These are phyloP conservation scores for Calonectria multiphialidica DNA, from an alignment of 2,329 filamentous ascomycete genomes.

Conservation along the genomic window DNA sequence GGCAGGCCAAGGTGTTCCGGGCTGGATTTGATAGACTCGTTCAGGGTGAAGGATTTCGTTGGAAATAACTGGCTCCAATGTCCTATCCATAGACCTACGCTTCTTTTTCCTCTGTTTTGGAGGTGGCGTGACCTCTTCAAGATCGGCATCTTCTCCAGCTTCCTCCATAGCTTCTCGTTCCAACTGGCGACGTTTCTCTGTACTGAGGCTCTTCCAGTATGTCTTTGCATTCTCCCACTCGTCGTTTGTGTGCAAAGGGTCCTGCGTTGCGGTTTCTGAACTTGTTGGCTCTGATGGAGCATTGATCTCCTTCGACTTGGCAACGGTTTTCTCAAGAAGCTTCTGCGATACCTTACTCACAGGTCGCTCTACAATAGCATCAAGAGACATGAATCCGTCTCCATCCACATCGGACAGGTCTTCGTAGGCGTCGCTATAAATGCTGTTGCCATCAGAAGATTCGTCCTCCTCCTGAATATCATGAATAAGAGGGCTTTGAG, in stretches of 20 bases:
- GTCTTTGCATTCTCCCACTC: conserved; percentile 78
- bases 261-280: neutral
- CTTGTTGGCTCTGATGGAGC: conserved; percentile 7
- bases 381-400: conserved; percentile 77
- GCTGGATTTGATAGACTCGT: conserved; percentile 55
- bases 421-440: conserved; percentile 84
- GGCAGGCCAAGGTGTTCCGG: conserved; percentile 45
- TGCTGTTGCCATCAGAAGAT: conserved; percentile 64
- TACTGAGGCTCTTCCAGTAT: conserved; percentile 77
- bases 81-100: conserved; percentile 28
- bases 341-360: conserved; percentile 38
- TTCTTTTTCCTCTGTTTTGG: conserved; percentile 54
- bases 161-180: conserved; percentile 69
- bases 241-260: conserved; percentile 41
- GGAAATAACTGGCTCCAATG: conserved; percentile 17
- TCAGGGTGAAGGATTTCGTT: conserved; percentile 31
- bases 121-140: conserved; percentile 41
- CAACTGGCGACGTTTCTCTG: conserved; percentile 72
- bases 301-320: conserved; percentile 32
- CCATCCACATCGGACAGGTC: conserved; percentile 75
- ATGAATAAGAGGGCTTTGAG: conserved; percentile 44
- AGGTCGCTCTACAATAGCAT: conserved; percentile 77
- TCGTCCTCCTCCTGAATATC: conserved; percentile 56
- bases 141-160: conserved; percentile 59
- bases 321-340: conserved; percentile 39